A percentile compares a stretch with the other conserved stretches of the same genome.
Conservation (phyloP, 139 green algal species). For the Edaphochlamys debaryana region DNA sequence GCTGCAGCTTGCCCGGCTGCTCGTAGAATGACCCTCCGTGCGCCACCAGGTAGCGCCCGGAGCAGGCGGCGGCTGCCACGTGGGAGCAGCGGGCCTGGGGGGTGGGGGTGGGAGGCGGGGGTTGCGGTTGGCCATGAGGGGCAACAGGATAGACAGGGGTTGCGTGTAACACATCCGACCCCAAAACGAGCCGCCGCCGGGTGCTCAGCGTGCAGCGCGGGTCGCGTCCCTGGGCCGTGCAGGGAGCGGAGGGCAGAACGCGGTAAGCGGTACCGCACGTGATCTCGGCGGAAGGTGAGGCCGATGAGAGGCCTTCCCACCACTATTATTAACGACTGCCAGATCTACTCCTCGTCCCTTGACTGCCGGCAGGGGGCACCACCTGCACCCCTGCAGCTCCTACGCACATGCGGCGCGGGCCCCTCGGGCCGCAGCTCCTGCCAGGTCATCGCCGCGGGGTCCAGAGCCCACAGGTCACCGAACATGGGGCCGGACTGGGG, state of each 20-base stretch:
- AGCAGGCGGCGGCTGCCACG: background rate
- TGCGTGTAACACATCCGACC: background rate
- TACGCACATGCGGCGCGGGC: background rate
- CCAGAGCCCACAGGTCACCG: conserved; percentile 30
- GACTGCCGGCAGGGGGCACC: too few relatives aligned
- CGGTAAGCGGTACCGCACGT: too few relatives aligned
- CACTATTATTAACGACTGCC: too few relatives aligned
- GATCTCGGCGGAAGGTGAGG: too few relatives aligned
- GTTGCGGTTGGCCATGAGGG: background rate
- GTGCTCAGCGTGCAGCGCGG: too few relatives aligned
- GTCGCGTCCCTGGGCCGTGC: too few relatives aligned
- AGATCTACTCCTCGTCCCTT: too few relatives aligned
- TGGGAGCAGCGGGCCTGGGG: conserved; percentile 32
- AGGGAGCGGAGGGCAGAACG: too few relatives aligned
- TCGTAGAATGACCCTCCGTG: background rate
- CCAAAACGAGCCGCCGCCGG: too few relatives aligned
- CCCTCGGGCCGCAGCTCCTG: conserved; percentile 10
- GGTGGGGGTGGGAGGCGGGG: background rate
- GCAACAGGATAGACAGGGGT: background rate
- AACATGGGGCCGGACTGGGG: conserved; percentile 25
- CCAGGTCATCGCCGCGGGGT: background rate
- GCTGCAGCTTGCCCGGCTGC: conserved; percentile 12
- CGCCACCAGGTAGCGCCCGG: conserved; percentile 17
- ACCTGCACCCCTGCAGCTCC: too few relatives aligned
- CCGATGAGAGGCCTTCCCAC: too few relatives aligned